Percentiles rank a stretch among this genome's conserved stretches.
phyloP scores from a whole-genome alignment of 495 filamentous ascomycete genomes.

The Neurospora tetrasperma region DNA sequence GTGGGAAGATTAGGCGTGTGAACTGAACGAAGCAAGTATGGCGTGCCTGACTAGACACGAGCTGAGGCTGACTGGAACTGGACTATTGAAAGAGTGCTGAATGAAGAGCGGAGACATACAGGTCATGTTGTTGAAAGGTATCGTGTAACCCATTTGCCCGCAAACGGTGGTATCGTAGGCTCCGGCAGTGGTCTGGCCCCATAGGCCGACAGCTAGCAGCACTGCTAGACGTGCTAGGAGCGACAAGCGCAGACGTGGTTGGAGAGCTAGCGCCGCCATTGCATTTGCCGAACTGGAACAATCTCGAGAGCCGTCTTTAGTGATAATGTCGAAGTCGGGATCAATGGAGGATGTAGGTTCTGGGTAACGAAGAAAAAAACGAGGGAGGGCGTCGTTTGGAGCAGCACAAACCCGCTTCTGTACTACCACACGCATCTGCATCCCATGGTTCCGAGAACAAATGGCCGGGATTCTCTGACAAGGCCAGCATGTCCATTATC shows the following conservation, averaged over 20 bases:
- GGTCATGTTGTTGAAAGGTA: slow-evolving; percentile 10
- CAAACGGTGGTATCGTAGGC: slow-evolving; percentile 18
- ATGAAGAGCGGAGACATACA: slow-evolving; percentile 11
- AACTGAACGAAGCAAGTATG: neutral
- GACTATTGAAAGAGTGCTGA: neutral
- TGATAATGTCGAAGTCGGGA: neutral
- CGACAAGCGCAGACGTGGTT: neutral
- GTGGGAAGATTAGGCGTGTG: neutral
- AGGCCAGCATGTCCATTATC: neutral
- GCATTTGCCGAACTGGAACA: neutral
- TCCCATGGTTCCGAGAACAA: neutral
- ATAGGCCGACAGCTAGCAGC: slow-evolving; percentile 3
- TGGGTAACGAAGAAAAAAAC: neutral
- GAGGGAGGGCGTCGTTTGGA: neutral
- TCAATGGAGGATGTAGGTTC: neutral
- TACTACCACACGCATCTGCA: neutral
- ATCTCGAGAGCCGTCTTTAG: neutral
- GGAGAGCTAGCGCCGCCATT: neutral
- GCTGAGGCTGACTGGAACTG: neutral
- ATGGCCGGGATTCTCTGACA: neutral
- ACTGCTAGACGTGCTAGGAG: neutral
- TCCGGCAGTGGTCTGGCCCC: slow-evolving; percentile 6
- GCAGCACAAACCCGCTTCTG: neutral
- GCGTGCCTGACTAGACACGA: neutral
- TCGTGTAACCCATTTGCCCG: slow-evolving; percentile 16